These are phyloP conservation scores for Calendula officinalis DNA, from an alignment of 129 eudicot species.

Conservation along the genomic window DNA sequence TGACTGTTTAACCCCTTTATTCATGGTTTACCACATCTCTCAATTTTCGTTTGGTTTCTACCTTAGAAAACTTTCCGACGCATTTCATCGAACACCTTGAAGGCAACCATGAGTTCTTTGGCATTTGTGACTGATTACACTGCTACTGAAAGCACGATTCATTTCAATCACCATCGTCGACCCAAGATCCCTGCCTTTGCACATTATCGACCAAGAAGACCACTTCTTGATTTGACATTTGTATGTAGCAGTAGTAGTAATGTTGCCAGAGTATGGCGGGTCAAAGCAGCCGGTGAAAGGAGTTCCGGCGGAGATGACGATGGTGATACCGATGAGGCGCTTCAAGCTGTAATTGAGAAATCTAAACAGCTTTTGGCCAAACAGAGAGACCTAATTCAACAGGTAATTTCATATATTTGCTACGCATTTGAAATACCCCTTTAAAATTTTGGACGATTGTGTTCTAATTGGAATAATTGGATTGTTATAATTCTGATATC, in stretches of 20 bases:
- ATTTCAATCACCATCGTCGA: slow-evolving; percentile 21
- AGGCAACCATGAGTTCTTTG: slow-evolving; percentile 62
- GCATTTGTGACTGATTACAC: slow-evolving; percentile 40
- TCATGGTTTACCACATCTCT: neutral
- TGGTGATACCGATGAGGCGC: slow-evolving; percentile 50
- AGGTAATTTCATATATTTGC: no score
- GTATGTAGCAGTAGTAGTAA: slow-evolving; percentile 27
- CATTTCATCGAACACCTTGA: slow-evolving; percentile 37
- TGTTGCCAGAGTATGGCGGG: slow-evolving; percentile 27
- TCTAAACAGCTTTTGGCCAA: slow-evolving; percentile 69
- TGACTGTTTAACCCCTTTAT: neutral
- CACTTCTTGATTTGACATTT: slow-evolving; percentile 24
- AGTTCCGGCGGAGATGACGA: slow-evolving; percentile 41
- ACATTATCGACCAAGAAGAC: slow-evolving; percentile 34
- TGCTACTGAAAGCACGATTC: slow-evolving; percentile 35
- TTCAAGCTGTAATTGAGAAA: slow-evolving; percentile 84
- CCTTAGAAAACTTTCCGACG: slow-evolving; percentile 23
- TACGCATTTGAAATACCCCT: no score
- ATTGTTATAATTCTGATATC: no score
- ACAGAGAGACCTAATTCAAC: slow-evolving; percentile 63
- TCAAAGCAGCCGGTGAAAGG: slow-evolving; percentile 30
- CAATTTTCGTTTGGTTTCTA: neutral
- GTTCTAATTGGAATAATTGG: no score
- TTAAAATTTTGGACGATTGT: no score
- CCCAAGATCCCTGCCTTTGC: slow-evolving; percentile 39